A percentile compares a stretch with the other conserved stretches of the same genome.
These are phyloP conservation scores for Zarea fungicola DNA, from an alignment of 2,329 filamentous ascomycete genomes.

Conservation along the genomic window DNA sequence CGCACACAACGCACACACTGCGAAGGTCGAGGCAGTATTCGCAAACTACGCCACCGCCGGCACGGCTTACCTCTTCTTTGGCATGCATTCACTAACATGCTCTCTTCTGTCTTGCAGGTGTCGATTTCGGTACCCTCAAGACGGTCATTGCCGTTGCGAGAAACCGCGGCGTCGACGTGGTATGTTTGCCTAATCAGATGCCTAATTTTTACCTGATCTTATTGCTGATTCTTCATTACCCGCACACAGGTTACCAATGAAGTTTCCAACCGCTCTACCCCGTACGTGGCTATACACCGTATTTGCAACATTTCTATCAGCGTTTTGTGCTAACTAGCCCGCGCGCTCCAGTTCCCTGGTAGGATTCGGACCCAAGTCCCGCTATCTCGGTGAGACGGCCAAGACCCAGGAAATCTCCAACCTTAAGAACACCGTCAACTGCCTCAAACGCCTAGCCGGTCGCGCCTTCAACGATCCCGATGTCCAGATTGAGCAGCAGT, in stretches of 20 bases:
- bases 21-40: too few species aligned
- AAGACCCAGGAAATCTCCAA: slow-evolving; percentile 99
- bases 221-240: neutral
- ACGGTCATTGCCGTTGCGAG: slow-evolving; percentile 96
- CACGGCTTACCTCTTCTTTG: neutral
- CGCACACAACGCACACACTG: neutral
- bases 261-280: slow-evolving; percentile 95
- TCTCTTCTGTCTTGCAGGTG: slow-evolving; percentile 45
- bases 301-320: neutral
- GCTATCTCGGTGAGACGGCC: slow-evolving; percentile 89
- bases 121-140: slow-evolving; percentile 95
- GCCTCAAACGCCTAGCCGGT: slow-evolving; percentile 87
- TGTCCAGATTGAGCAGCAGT: slow-evolving; percentile 87
- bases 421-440: slow-evolving; percentile 96
- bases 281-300: slow-evolving; percentile 58
- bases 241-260: slow-evolving; percentile 90
- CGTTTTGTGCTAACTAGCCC: slow-evolving; percentile 11
- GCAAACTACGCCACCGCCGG: neutral
- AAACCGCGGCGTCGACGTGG: slow-evolving; percentile 98
- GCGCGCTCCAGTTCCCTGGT: slow-evolving; percentile 69
- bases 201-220: neutral
- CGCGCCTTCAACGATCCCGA: slow-evolving; percentile 85
- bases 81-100: neutral
- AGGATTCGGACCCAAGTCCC: slow-evolving; percentile 87
- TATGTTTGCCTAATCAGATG: slow-evolving; percentile 50